Evolutionary conservation across 148 eudicot species (phyloP), one percentile per base, ranked within the genome.

Genomic region (Camellia japonica): DNA sequence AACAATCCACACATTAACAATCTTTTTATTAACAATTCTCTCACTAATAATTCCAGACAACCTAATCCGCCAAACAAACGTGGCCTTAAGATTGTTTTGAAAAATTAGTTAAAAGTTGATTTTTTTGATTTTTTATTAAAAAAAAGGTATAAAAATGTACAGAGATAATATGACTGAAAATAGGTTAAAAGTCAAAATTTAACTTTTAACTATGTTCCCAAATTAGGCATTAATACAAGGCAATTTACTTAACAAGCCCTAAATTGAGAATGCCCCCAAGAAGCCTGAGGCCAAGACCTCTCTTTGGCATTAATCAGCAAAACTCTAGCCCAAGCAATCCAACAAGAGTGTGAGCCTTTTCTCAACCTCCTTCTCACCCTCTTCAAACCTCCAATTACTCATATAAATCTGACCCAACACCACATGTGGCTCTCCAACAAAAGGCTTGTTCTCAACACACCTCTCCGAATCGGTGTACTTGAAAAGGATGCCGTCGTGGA

Each of bases 291-390:
- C 99, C 99, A 96, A 51, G 91, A 83, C 80, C 42, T 92, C 64
- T 93, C 97, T 83, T 87, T 89, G 3, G 99, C 87, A 78, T 96
- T 93, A 93, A 90, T 93, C 69, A 92, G 59, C 82, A 96, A 52
- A 8, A 93, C 98, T 86, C 99, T 90, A 16, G 82, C 76, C 99
- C 99, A 96, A 76, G 99, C 97, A 84, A 96, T 68, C 99, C 99
- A 96, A 6, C 99, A 96, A 63, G 14, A 73, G 59, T 0, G 56
- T 85, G 20, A 93, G 70, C 68, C 99, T 97, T 70, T 75, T 87
- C 86, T 85, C 87, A 18, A 86, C 90, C 85, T 79, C 93, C 42
- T 19, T 78, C 80, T 88, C 89, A 0, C 89, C 98, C 73, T 91
- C 98, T 80, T 96, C 98, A 76, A 82, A 93, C 89, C 90, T 84